A percentile compares a stretch with the other conserved stretches of the same genome.
These are phyloP conservation scores for Pseudogymnoascus sp. DNA, from an alignment of 2,329 filamentous ascomycete genomes.

Conservation along the genomic window DNA sequence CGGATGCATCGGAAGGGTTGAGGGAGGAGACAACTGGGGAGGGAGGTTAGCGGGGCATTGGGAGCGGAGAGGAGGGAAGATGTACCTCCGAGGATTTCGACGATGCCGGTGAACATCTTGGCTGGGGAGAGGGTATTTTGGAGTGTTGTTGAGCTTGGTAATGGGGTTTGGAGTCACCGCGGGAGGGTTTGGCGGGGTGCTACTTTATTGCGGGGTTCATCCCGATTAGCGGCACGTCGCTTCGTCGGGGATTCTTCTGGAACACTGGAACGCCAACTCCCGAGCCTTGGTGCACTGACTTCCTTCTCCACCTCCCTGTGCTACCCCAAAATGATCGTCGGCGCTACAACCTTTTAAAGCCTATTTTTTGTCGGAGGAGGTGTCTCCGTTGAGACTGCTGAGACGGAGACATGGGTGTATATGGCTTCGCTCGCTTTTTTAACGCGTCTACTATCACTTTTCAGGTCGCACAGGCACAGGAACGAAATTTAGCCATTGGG, in stretches of 20 bases:
- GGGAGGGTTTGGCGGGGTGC: constrained; percentile 10
- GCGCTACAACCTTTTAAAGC: constrained; percentile 9
- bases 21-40: constrained; percentile 72
- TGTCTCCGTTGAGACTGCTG: neutral
- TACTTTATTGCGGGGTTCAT: constrained; percentile 11
- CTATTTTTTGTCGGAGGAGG: neutral
- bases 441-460: neutral
- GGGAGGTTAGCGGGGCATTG: constrained; percentile 27
- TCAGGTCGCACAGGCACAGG: neutral
- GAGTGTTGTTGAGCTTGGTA: constrained; percentile 9
- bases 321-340: neutral
- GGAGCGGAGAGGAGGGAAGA: constrained; percentile 28
- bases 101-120: constrained; percentile 89
- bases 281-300: constrained; percentile 6
- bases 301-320: neutral
- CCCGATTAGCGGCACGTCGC: constrained; percentile 6
- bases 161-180: constrained; percentile 5
- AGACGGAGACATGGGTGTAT: constrained; percentile 8
- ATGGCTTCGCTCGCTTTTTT: constrained; percentile 1
- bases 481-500: constrained; percentile 11
- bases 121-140: neutral
- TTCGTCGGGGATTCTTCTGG: constrained; percentile 11
- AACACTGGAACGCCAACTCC: constrained; percentile 9
- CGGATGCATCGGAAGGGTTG: constrained; percentile 71
- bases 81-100: constrained; percentile 88